These are phyloP conservation scores for Botrytis fabae DNA, from an alignment of 2,329 filamentous ascomycete genomes.

Conservation along the genomic window DNA sequence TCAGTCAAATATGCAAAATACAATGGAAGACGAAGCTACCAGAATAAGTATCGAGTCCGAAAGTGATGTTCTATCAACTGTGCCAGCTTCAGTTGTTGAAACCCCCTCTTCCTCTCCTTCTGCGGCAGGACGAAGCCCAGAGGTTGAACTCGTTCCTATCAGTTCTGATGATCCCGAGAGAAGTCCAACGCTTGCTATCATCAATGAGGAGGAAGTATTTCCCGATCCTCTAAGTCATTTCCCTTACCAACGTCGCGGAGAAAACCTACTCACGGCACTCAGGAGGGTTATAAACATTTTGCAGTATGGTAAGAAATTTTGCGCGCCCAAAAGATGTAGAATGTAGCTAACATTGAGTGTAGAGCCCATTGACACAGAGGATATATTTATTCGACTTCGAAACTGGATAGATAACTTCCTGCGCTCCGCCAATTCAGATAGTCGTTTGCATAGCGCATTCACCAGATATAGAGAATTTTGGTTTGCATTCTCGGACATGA, in stretches of 20 bases:
- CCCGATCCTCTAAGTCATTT: constrained; percentile 50
- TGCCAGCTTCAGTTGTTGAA: constrained; percentile 33
- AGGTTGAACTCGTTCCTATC: constrained; percentile 37
- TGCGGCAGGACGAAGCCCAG: constrained; percentile 35
- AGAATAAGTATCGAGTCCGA: constrained; percentile 39
- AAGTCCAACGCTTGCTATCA: constrained; percentile 37
- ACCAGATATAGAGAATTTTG: constrained; percentile 52
- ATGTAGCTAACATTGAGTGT: constrained; percentile 33
- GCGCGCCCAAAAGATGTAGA: background rate
- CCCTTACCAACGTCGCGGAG: constrained; percentile 43
- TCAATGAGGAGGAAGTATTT: constrained; percentile 35
- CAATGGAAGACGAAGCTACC: constrained; percentile 28
- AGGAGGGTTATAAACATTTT: constrained; percentile 38
- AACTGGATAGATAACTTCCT: constrained; percentile 55
- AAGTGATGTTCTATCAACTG: constrained; percentile 37
- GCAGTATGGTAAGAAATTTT: constrained; percentile 44
- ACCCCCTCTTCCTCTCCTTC: constrained; percentile 40
- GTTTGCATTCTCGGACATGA: constrained; percentile 52
- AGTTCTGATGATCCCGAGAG: constrained; percentile 36
- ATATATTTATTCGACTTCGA: constrained; percentile 48
- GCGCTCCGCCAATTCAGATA: constrained; percentile 42
- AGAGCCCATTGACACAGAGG: constrained; percentile 49
- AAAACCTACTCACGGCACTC: constrained; percentile 30
- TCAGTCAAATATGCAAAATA: constrained; percentile 36
- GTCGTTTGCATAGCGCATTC: constrained; percentile 47